Percentiles rank a stretch among this genome's conserved stretches.
These are phyloP conservation scores for Helichrysum umbraculigerum DNA, from an alignment of 129 eudicot genomes.

Conservation along the genomic window DNA sequence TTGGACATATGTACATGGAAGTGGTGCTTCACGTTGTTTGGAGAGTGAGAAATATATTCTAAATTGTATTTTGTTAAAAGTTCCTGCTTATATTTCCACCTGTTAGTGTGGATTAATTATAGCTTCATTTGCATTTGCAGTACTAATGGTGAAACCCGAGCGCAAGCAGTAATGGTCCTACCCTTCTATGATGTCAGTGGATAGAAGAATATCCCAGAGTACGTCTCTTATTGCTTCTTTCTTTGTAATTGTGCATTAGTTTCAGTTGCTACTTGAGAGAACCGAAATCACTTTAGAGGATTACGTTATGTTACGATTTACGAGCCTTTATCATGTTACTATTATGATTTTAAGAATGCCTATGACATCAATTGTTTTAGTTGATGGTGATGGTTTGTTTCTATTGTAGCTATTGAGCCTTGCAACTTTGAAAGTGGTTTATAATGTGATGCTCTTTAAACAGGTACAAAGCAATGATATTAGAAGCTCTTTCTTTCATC, in stretches of 20 bases:
- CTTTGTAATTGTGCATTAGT: background rate
- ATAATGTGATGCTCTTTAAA: background rate
- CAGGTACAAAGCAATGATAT: background rate
- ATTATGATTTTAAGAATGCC: too few relatives aligned
- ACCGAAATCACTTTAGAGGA: background rate
- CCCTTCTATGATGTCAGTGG: background rate
- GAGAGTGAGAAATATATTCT: background rate
- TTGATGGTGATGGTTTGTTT: background rate
- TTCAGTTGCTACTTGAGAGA: background rate
- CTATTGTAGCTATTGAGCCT: background rate
- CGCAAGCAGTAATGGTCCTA: background rate
- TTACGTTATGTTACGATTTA: background rate
- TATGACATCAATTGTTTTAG: too few relatives aligned
- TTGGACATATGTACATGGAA: too few relatives aligned
- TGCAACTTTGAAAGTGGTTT: background rate
- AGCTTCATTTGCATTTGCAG: background rate
- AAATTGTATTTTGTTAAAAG: background rate
- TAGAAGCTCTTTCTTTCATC: background rate
- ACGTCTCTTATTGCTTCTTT: conserved; percentile 1
- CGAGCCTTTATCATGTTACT: background rate
- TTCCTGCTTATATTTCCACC: background rate
- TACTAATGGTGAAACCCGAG: background rate
- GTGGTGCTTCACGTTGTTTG: too few relatives aligned
- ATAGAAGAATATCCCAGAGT: background rate
- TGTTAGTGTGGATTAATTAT: background rate